These are phyloP conservation scores for Botrytis medusae DNA, from an alignment of 2,329 filamentous ascomycete genomes.

Conservation along the genomic window DNA sequence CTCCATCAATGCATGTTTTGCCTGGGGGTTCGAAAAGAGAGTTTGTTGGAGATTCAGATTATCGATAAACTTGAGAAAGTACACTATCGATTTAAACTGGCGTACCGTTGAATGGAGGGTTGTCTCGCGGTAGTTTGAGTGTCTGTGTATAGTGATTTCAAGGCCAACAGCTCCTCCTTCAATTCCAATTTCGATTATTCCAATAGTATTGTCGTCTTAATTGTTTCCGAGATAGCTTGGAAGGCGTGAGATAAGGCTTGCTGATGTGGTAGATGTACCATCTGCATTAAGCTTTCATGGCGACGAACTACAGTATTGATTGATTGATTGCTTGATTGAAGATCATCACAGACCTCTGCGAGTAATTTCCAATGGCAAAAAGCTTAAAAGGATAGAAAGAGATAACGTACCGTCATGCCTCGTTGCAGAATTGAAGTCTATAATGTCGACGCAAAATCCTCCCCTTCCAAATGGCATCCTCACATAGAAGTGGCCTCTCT, in stretches of 20 bases:
- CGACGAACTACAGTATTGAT: neutral
- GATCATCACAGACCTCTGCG: neutral
- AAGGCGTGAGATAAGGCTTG: neutral
- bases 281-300: neutral
- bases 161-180: neutral
- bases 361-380: neutral
- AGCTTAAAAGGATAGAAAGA: neutral
- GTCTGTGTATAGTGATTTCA: neutral
- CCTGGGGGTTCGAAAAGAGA: neutral
- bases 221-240: neutral
- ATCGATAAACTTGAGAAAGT: neutral
- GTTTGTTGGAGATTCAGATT: neutral
- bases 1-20: neutral
- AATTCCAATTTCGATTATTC: neutral
- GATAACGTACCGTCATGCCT: neutral
- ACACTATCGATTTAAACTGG: slow-evolving; percentile 6
- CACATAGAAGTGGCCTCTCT: neutral
- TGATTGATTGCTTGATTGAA: neutral
- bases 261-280: neutral
- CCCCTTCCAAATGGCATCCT: neutral
- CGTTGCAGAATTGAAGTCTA: neutral
- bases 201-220: neutral
- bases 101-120: neutral
- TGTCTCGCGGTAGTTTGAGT: neutral
- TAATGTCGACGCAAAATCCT: neutral